These are phyloP conservation scores for Quercus ilex DNA, from an alignment of 306 rosid genomes.

Conservation along the genomic window DNA sequence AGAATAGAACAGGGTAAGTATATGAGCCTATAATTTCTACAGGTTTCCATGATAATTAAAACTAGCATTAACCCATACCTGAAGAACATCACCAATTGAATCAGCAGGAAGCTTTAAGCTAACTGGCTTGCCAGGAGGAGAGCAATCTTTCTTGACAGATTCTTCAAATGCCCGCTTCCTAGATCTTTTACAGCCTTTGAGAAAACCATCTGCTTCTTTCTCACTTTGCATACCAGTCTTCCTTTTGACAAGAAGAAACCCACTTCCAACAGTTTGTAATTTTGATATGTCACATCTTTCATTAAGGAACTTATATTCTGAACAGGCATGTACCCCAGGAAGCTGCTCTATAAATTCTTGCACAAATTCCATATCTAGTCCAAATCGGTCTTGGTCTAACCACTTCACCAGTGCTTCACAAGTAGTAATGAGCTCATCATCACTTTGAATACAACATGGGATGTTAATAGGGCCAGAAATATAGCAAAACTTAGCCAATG, in stretches of 20 bases:
- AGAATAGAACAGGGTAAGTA: no score
- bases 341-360: slow-evolving; percentile 79
- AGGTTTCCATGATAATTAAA: slow-evolving; percentile 1
- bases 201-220: slow-evolving; percentile 47
- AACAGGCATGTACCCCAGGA: slow-evolving; percentile 57
- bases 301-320: slow-evolving; percentile 55
- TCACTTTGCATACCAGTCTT: slow-evolving; percentile 52
- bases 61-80: slow-evolving; percentile 47
- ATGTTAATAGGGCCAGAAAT: slow-evolving; percentile 38
- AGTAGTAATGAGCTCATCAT: slow-evolving; percentile 37
- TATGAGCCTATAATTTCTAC: no score
- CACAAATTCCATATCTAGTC: slow-evolving; percentile 81
- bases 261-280: slow-evolving; percentile 67
- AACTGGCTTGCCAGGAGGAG: slow-evolving; percentile 80
- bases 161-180: slow-evolving; percentile 31
- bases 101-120: slow-evolving; percentile 63
- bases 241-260: slow-evolving; percentile 52
- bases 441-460: slow-evolving; percentile 40
- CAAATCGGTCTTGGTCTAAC: slow-evolving; percentile 93
- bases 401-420: slow-evolving; percentile 53
- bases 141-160: slow-evolving; percentile 36
- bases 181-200: slow-evolving; percentile 44
- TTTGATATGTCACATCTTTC: slow-evolving; percentile 48
- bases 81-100: slow-evolving; percentile 74
- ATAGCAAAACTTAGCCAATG: slow-evolving; percentile 63